Conservation (phyloP, 768 basidiomycete species). For the Xerocomus spinulosus region DNA sequence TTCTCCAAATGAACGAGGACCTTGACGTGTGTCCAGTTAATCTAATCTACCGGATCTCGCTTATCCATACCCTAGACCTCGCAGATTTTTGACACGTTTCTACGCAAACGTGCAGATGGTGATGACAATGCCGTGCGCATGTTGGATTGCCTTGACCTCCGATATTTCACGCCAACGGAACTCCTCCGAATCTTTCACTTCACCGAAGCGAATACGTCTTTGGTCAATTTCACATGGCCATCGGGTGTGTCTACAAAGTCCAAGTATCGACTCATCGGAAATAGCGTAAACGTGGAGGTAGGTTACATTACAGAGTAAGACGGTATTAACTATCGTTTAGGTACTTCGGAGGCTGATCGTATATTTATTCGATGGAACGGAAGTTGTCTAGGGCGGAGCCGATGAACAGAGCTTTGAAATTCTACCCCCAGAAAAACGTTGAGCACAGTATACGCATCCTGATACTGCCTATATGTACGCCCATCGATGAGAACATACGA, state of each 20-base stretch:
- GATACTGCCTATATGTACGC: not conserved
- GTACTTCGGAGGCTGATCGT: conserved; percentile 53
- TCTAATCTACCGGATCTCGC: not conserved
- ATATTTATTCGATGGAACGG: conserved; percentile 43
- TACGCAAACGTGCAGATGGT: conserved; percentile 38
- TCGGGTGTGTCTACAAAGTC: conserved; percentile 54
- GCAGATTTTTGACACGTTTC: conserved; percentile 51
- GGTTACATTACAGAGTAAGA: not conserved
- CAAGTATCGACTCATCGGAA: conserved; percentile 74
- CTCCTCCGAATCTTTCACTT: conserved; percentile 67
- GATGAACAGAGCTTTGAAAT: no score
- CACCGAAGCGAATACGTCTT: conserved; percentile 15
- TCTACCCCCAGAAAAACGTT: no score
- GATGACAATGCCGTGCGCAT: conserved; percentile 46
- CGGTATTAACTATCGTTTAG: conserved; percentile 9
- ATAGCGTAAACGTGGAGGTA: conserved; percentile 77
- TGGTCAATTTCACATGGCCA: conserved; percentile 57
- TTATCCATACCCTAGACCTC: conserved; percentile 47
- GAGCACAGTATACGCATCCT: not conserved
- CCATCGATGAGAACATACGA: not conserved
- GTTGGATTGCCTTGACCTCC: conserved; percentile 54
- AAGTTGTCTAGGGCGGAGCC: not conserved
- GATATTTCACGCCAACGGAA: conserved; percentile 74
- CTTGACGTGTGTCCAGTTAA: conserved; percentile 47
- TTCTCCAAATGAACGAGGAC: conserved; percentile 64